phyloP scores from a whole-genome alignment of 345 rosid species.

The Aquilaria malaccensis region DNA sequence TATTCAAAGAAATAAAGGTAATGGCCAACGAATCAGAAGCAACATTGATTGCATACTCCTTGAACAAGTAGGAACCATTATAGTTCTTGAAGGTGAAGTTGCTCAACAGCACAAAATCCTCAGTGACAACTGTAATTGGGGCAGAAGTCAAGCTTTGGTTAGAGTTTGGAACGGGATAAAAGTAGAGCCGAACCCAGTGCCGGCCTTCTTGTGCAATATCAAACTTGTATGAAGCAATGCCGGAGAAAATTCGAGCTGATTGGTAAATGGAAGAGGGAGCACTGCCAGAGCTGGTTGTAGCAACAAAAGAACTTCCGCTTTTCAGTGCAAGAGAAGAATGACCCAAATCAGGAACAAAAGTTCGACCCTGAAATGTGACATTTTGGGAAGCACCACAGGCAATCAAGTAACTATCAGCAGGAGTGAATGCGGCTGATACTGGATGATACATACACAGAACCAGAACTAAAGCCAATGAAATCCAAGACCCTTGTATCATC shows the following conservation, averaged over 20 bases:
- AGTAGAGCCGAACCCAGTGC: constrained; percentile 98
- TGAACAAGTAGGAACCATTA: constrained; percentile 58
- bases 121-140: constrained; percentile 54
- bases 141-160: constrained; percentile 53
- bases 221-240: constrained; percentile 64
- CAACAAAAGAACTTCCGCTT: constrained; percentile 41
- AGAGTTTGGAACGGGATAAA: constrained; percentile 51
- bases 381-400: constrained; percentile 78
- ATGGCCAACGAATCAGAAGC: constrained; percentile 59
- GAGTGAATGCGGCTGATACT: constrained; percentile 45
- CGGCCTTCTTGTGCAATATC: constrained; percentile 57
- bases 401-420: constrained; percentile 72
- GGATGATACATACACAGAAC: constrained; percentile 30
- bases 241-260: constrained; percentile 75
- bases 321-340: constrained; percentile 52
- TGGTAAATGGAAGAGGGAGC: constrained; percentile 55
- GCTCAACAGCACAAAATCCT: constrained; percentile 80
- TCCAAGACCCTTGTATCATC: constrained; percentile 37
- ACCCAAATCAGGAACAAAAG: constrained; percentile 65
- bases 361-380: constrained; percentile 61
- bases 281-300: constrained; percentile 31
- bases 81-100: constrained; percentile 68
- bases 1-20: constrained; percentile 63
- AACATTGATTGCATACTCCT: constrained; percentile 84
- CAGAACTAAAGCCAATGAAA: constrained; percentile 22